These are phyloP conservation scores for Pascua guehoae DNA, from an alignment of 1,284 basidiomycete genomes.

Conservation along the genomic window DNA sequence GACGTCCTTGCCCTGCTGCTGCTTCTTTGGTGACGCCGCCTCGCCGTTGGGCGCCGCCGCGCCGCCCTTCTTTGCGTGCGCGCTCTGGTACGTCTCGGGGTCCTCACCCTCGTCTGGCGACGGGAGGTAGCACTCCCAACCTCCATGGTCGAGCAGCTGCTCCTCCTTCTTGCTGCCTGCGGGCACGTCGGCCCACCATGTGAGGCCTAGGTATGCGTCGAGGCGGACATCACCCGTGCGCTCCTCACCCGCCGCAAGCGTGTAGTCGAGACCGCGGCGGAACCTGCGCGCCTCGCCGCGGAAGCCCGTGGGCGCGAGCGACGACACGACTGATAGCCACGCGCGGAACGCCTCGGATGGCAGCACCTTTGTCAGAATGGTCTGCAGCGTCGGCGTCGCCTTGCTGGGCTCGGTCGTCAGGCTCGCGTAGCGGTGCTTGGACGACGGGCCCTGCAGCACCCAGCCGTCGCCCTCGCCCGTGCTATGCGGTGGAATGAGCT, in stretches of 20 bases:
- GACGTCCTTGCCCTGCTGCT: constrained; percentile 29
- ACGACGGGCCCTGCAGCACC: constrained; percentile 79
- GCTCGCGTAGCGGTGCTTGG: constrained; percentile 86
- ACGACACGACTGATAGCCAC: constrained; percentile 78
- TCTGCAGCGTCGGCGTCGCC: constrained; percentile 56
- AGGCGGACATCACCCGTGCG: constrained; percentile 65
- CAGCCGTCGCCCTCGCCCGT: constrained; percentile 58
- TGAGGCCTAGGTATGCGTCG: constrained; percentile 86
- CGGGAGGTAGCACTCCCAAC: constrained; percentile 97
- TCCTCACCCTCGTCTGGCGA: constrained; percentile 89
- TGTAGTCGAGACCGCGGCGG: constrained; percentile 90
- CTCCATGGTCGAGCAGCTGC: constrained; percentile 65
- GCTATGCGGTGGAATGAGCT: constrained; percentile 61
- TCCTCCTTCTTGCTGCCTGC: constrained; percentile 50
- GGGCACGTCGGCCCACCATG: constrained; percentile 60
- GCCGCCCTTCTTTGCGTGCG: constrained; percentile 45
- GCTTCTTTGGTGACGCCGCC: constrained; percentile 29
- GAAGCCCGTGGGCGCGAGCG: constrained; percentile 70
- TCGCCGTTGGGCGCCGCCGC: constrained; percentile 16
- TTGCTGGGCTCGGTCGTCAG: constrained; percentile 45
- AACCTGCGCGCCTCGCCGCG: constrained; percentile 78
- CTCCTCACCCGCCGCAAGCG: constrained; percentile 84
- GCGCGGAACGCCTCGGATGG: constrained; percentile 80
- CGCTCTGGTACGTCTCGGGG: constrained; percentile 84
- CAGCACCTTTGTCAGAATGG: constrained; percentile 64